Percentiles rank a stretch among this genome's conserved stretches.
Conservation (phyloP, 2,329 filamentous ascomycete species). For the Stagonosporopsis cucurbitacearum region DNA sequence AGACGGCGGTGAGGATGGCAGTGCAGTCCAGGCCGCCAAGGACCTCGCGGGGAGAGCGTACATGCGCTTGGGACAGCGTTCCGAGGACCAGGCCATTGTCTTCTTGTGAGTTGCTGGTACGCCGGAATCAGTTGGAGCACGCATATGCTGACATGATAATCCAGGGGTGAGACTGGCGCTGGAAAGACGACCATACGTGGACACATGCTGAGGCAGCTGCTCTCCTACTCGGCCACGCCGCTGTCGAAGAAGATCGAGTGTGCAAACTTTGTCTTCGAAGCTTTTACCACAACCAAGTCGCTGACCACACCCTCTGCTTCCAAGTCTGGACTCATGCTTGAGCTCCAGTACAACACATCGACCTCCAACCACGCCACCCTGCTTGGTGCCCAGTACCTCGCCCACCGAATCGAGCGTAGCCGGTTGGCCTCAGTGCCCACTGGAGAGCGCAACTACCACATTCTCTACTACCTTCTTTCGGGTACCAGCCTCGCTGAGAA, state of each 20-base stretch:
- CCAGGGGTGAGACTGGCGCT: slow-evolving; percentile 92
- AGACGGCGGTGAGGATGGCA: slow-evolving; percentile 90
- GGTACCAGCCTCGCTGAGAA: slow-evolving; percentile 93
- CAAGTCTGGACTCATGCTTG: slow-evolving; percentile 93
- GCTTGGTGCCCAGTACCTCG: slow-evolving; percentile 91
- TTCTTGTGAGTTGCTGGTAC: slow-evolving; percentile 74
- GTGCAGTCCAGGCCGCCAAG: slow-evolving; percentile 89
- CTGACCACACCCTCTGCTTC: slow-evolving; percentile 94
- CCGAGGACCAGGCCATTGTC: slow-evolving; percentile 90
- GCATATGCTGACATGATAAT: slow-evolving; percentile 11
- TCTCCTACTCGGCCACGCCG: slow-evolving; percentile 90
- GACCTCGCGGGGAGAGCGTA: slow-evolving; percentile 88
- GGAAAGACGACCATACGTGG: slow-evolving; percentile 95
- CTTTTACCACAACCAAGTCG: slow-evolving; percentile 95
- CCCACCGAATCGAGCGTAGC: slow-evolving; percentile 91
- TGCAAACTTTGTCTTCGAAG: slow-evolving; percentile 94
- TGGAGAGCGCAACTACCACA: slow-evolving; percentile 94
- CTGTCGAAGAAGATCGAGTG: slow-evolving; percentile 92
- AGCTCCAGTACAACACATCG: slow-evolving; percentile 94
- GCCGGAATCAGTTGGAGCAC: neutral
- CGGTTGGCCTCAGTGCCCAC: slow-evolving; percentile 91
- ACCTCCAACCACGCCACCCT: slow-evolving; percentile 83
- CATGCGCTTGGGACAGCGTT: slow-evolving; percentile 81
- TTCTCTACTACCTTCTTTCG: slow-evolving; percentile 92
- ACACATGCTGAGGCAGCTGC: slow-evolving; percentile 82